Evolutionary conservation across 1,284 basidiomycete species (phyloP), one percentile per base, ranked within the genome.

Genomic region (Cutaneotrichosporon sp.): DNA sequence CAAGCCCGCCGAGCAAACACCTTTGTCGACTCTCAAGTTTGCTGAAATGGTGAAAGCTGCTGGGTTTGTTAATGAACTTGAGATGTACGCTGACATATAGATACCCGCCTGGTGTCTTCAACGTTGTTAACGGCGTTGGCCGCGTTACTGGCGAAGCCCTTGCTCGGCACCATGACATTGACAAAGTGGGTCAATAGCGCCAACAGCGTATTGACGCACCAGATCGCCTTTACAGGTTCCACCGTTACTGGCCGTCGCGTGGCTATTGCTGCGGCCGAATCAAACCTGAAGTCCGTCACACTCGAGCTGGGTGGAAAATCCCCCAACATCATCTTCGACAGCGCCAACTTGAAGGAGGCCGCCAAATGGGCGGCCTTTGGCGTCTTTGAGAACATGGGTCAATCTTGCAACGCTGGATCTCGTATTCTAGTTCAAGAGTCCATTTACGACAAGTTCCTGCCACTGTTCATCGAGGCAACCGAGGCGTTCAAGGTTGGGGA

Each of bases 21-120:
- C 91, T 14, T 80, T 94, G 36, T 88, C 88, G 17, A 88, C 88
- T 15, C 79, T 91, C 37, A 80, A 76, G 14, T 36, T 53, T 13
- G 45, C 37, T 43, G 44, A 88, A 69, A 81, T 90, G 43, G 77
- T 88, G 64, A 83, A 79, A 58, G 85, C 90, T 71, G 87, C 87
- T 41, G 88, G 87, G 43, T 43, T 2, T 17, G 41, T 30, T n/a
- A 42, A n/a, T 9, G 5, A 12, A 22, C 21, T 43, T 17, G 9
- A 30, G 5, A 8, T 33, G 15, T n/a, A 4, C 22, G 23, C 41
- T 43, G 18, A 43, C 44, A 21, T 12, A 10, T 22, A 35, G 45
- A 36, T 91, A 90, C 73, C 91, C 91, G 7, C 83, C 88, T 10
- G 90, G 91, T 51, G 89, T 91, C 21, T 70, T 93, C 62, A 93